A percentile compares a stretch with the other conserved stretches of the same genome.
Conservation (phyloP, 176 grass and related monocot species). For the Triticum urartu region DNA sequence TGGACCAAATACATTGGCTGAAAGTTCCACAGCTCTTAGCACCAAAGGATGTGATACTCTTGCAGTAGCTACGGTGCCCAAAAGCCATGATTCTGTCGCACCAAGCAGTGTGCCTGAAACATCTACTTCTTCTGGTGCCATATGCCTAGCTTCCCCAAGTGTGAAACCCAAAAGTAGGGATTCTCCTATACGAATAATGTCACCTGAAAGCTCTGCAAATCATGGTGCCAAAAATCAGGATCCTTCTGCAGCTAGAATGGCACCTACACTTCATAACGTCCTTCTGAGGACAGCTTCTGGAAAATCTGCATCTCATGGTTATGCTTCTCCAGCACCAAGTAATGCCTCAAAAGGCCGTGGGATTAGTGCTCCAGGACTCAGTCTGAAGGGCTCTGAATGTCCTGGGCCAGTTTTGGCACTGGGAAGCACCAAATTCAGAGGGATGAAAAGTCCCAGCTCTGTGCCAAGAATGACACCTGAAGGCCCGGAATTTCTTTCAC, state of each 20-base stretch:
- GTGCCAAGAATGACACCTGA: constrained; percentile 28
- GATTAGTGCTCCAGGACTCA: constrained; percentile 1
- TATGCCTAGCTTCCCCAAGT: constrained; percentile 16
- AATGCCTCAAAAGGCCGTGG: constrained; percentile 6
- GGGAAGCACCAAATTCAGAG: constrained; percentile 16
- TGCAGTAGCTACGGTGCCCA: background rate
- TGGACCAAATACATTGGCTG: constrained; percentile 11
- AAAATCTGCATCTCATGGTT: constrained; percentile 29
- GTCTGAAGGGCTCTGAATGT: constrained; percentile 24
- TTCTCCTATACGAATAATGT: constrained; percentile 14
- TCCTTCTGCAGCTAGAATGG: constrained; percentile 35
- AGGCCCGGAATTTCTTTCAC: constrained; percentile 33
- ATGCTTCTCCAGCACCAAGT: constrained; percentile 28
- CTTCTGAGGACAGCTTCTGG: constrained; percentile 32
- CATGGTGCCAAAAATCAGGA: constrained; percentile 26
- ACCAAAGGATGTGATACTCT: constrained; percentile 26
- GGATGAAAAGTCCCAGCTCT: background rate
- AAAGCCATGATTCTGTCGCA: constrained; percentile 12
- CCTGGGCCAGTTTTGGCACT: constrained; percentile 40
- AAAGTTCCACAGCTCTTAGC: constrained; percentile 6
- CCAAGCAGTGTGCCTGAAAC: constrained; percentile 22
- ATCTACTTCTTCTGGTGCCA: constrained; percentile 21
- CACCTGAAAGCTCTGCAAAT: constrained; percentile 20
- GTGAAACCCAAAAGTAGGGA: constrained; percentile 8
- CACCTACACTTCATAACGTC: constrained; percentile 27